These are phyloP conservation scores for Bonia amplexicaulis DNA, from an alignment of 176 grass and related monocot genomes.

Conservation along the genomic window DNA sequence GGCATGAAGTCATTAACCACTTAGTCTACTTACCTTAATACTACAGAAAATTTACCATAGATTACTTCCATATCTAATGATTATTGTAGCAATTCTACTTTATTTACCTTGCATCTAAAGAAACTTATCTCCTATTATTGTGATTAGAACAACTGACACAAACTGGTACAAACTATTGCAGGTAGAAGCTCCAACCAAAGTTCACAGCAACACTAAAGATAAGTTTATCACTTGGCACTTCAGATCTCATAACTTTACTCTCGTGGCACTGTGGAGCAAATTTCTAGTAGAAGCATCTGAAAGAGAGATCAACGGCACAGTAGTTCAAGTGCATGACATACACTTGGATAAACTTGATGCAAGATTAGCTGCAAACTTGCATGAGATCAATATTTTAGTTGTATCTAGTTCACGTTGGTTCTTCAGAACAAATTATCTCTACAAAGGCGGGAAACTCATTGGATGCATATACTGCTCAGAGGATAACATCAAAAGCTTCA, in stretches of 20 bases:
- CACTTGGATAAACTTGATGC: slow-evolving; percentile 68
- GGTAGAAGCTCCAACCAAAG: slow-evolving; percentile 44
- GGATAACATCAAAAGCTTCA: slow-evolving; percentile 44
- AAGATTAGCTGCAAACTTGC: slow-evolving; percentile 44
- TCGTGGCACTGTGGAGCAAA: slow-evolving; percentile 63
- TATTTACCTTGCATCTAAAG: background rate
- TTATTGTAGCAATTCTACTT: background rate
- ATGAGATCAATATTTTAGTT: slow-evolving; percentile 48
- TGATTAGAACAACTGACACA: background rate
- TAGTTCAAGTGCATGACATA: slow-evolving; percentile 39
- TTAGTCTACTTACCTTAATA: background rate
- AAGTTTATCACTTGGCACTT: slow-evolving; percentile 55
- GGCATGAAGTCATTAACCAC: background rate
- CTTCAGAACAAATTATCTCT: slow-evolving; percentile 54
- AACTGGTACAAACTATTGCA: slow-evolving; percentile 28
- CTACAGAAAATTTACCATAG: slow-evolving; percentile 12
- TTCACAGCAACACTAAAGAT: slow-evolving; percentile 35
- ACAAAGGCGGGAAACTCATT: slow-evolving; percentile 47
- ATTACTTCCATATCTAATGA: background rate
- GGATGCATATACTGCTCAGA: slow-evolving; percentile 65
- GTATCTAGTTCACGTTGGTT: slow-evolving; percentile 61
- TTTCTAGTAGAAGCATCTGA: slow-evolving; percentile 59
- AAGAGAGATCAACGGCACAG: slow-evolving; percentile 54
- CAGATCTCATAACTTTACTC: slow-evolving; percentile 53
- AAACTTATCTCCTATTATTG: background rate